A percentile compares a stretch with the other conserved stretches of the same genome.
phyloP scores from a whole-genome alignment of 163 green algal species.

The Chlorella variabilis region DNA sequence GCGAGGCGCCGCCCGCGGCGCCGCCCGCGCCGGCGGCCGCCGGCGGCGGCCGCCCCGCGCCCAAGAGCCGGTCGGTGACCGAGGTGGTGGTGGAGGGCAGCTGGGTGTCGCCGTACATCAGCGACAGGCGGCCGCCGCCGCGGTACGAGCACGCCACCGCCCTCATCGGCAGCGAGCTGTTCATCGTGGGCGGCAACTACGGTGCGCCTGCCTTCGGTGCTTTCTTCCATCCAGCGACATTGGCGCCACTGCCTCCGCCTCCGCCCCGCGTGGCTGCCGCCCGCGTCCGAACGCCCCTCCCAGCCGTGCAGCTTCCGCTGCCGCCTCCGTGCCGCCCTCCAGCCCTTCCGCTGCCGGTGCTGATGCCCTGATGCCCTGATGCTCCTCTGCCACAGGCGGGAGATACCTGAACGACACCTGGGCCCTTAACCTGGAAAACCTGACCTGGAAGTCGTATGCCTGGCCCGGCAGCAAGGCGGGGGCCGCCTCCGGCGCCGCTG shows the following conservation, averaged over 20 bases:
- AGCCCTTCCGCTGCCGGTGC: constrained; percentile 38
- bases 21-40: background rate
- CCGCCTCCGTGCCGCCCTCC: background rate
- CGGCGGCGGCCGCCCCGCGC: background rate
- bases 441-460: constrained; percentile 64
- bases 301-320: background rate
- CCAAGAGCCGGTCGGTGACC: constrained; percentile 35
- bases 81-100: constrained; percentile 52
- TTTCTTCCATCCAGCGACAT: too few relatives aligned
- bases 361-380: too few relatives aligned
- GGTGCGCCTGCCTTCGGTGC: too few relatives aligned
- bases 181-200: constrained; percentile 87
- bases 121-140: constrained; percentile 57
- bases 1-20: background rate
- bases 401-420: constrained; percentile 83
- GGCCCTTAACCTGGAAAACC: constrained; percentile 71
- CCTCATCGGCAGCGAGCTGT: constrained; percentile 67
- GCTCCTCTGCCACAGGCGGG: too few relatives aligned
- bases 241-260: too few relatives aligned
- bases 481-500: constrained; percentile 16
- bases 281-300: too few relatives aligned
- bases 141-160: constrained; percentile 85
- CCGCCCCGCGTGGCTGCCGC: too few relatives aligned
- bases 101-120: constrained; percentile 54
- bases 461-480: background rate